phyloP scores from a whole-genome alignment of 208 protist genomes.

The Crithidia thermophila region DNA sequence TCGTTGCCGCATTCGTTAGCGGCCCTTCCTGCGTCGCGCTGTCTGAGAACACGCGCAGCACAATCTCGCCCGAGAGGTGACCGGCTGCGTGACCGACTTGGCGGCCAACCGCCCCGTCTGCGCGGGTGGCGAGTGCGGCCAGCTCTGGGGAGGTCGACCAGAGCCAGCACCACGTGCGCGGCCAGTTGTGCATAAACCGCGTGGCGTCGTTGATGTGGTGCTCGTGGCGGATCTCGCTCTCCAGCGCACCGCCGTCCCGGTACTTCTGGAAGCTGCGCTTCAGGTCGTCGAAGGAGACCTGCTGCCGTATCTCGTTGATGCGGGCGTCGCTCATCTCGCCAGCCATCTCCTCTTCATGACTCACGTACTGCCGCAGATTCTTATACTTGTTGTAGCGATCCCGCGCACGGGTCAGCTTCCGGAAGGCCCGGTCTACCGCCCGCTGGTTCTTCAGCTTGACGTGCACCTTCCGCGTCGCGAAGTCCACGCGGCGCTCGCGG shows the following conservation, averaged over 20 bases:
- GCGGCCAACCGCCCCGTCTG: constrained; percentile 40
- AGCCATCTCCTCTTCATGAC: constrained; percentile 48
- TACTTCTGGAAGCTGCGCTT: constrained; percentile 63
- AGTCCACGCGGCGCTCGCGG: constrained; percentile 33
- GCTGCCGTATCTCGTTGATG: constrained; percentile 41
- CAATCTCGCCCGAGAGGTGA: constrained; percentile 66
- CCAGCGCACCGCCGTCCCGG: constrained; percentile 62
- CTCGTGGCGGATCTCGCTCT: constrained; percentile 59
- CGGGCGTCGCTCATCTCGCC: constrained; percentile 45
- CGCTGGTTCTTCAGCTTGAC: constrained; percentile 52
- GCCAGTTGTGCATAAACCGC: constrained; percentile 68
- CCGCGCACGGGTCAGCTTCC: constrained; percentile 40
- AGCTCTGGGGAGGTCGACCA: constrained; percentile 39
- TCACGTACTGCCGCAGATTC: constrained; percentile 34
- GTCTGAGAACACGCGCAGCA: constrained; percentile 76
- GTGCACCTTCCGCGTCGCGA: constrained; percentile 35
- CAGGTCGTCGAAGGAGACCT: constrained; percentile 55
- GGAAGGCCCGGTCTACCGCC: constrained; percentile 66
- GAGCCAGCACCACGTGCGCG: constrained; percentile 61
- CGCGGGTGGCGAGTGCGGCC: constrained; percentile 28
- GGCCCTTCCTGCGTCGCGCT: constrained; percentile 45
- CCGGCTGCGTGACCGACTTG: constrained; percentile 64
- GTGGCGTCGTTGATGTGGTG: constrained; percentile 68
- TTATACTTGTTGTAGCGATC: constrained; percentile 53
- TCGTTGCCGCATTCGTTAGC: constrained; percentile 67